phyloP scores from a whole-genome alignment of 140 eudicot species.

The Cichorium intybus region DNA sequence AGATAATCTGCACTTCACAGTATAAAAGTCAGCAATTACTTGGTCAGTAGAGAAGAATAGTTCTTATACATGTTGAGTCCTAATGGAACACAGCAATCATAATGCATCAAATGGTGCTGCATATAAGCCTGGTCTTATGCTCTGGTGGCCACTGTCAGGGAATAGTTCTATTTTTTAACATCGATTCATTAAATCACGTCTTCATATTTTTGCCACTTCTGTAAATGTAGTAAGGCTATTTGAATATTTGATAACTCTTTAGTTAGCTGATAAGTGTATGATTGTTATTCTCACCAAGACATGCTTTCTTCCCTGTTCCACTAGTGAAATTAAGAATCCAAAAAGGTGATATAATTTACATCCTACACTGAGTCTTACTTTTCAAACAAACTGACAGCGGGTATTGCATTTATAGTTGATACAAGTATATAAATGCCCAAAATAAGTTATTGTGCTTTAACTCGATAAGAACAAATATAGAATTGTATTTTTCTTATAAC shows the following conservation, averaged over 20 bases:
- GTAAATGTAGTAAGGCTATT: background rate
- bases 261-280: too few species aligned
- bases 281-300: too few species aligned
- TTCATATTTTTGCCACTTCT: background rate
- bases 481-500: too few species aligned
- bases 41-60: background rate
- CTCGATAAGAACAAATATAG: too few species aligned
- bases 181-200: background rate
- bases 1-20: background rate
- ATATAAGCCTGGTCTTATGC: too few species aligned
- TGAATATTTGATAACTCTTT: background rate
- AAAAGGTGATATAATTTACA: background rate
- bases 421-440: background rate
- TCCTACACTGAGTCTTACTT: background rate
- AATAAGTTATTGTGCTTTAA: background rate
- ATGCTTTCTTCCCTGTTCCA: too few species aligned
- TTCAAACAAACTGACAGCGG: background rate
- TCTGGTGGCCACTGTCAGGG: too few species aligned
- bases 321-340: too few species aligned
- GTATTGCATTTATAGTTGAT: background rate
- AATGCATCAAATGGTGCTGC: background rate
- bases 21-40: background rate
- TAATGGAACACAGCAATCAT: background rate
- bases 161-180: too few species aligned
- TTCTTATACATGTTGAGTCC: background rate